Base-by-base conservation (phyloP, 345 rosid species). In the Viola odorata region DNA sequence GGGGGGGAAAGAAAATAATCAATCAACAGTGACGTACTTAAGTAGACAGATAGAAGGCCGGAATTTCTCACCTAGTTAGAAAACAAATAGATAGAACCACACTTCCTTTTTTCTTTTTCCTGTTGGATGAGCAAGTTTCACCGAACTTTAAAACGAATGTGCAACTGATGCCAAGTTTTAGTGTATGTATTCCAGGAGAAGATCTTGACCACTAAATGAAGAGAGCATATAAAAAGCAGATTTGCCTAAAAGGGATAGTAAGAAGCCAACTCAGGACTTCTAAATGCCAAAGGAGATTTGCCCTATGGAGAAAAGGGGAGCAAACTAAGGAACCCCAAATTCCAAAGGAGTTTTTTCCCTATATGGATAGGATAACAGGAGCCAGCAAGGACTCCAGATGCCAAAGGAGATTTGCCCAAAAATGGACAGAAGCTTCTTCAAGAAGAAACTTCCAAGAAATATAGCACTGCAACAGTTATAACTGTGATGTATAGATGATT, bases 361-460 rank as follows among this genome's bases (percentile, higher is more conserved):
- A 10, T 11, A 55, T 23, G 2, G 32, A 23, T 23, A 56, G 56
- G 70, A 57, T 36, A 70, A 71, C 55, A 50, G 75, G 81, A 76
- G 70, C 61, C 80, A 41, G 66, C 52, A 32, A 37, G 54, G 76
- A 73, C 81, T 73, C 82, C 73, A 41, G 53, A 60, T 72, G 82
- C 87, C 87, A 78, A 82, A 82, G 82, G 81, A 82, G 84, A 82
- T 78, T 82, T 82, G 84, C 86, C 87, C 81, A 68, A 44, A 54
- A 66, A 66, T 69, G 82, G 82, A 75, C 79, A 57, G 73, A 70
- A 77, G 61, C 60, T 66, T 72, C 69, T 13, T 37, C 58, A 13
- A 12, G 57, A 63, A 45, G 62, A 45, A 72, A 66, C 74, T 77
- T 65, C 61, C 42, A 49, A 70, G 32, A 39, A 50, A 53, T 60